A percentile compares a stretch with the other conserved stretches of the same genome.
phyloP scores from a whole-genome alignment of 73 alveolate genomes.

The Paramecium octaurelia region DNA sequence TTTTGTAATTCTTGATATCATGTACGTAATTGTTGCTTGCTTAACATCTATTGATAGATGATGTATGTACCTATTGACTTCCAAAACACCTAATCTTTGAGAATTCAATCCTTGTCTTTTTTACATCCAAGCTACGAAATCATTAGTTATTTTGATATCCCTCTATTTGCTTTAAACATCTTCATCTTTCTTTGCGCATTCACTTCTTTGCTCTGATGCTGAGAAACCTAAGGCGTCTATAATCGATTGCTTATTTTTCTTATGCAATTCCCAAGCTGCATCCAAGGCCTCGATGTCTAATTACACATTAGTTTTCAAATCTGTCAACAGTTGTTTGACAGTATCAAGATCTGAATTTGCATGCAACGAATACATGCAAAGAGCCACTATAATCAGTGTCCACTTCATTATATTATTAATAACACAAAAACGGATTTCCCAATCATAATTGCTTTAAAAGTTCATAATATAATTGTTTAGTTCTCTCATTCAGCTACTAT shows the following conservation, averaged over 20 bases:
- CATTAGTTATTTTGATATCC: slow-evolving; percentile 40
- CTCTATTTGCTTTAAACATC: slow-evolving; percentile 39
- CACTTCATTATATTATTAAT: slow-evolving; percentile 1
- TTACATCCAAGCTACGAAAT: slow-evolving; percentile 21
- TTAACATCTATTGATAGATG: background rate
- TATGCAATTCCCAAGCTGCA: slow-evolving; percentile 48
- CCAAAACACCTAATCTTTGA: background rate
- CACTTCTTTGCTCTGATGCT: background rate
- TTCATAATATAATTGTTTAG: background rate
- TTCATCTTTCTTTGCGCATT: slow-evolving; percentile 43
- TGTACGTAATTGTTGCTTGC: slow-evolving; percentile 27
- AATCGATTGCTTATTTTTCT: background rate
- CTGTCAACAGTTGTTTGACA: slow-evolving; percentile 28
- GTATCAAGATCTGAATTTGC: slow-evolving; percentile 29
- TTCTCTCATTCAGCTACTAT: background rate
- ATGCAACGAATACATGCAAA: background rate
- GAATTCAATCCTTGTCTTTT: background rate
- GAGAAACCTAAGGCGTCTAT: slow-evolving; percentile 11
- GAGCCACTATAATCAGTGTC: slow-evolving; percentile 2
- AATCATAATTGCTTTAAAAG: background rate
- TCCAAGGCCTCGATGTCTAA: slow-evolving; percentile 34
- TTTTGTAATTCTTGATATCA: slow-evolving; percentile 40
- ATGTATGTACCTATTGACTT: background rate
- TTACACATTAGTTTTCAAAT: slow-evolving; percentile 16
- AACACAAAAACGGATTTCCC: slow-evolving; percentile 46